Conservation (phyloP, 129 eudicot species). For the Chrysanthemum seticuspe region DNA sequence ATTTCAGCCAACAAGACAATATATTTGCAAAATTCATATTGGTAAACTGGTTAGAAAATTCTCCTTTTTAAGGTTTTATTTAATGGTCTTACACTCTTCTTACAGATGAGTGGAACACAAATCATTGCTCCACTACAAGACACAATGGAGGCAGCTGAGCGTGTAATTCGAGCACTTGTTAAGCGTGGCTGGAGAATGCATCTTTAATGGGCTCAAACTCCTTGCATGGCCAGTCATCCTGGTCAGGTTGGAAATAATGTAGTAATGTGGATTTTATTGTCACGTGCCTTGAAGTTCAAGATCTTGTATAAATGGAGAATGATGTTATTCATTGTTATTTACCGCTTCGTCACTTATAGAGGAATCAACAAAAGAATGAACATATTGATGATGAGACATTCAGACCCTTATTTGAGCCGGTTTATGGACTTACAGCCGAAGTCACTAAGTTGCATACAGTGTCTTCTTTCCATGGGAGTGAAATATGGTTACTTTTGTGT, state of each 20-base stretch:
- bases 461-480: no score
- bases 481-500: not conserved
- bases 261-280: no score
- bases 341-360: not conserved
- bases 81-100: not conserved
- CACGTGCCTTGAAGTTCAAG: not conserved
- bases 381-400: not conserved
- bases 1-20: no score
- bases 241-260: not conserved
- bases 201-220: not conserved
- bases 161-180: conserved; percentile 50
- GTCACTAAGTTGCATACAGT: no score
- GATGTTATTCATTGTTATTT: not conserved
- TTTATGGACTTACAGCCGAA: no score
- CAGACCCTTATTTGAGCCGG: no score
- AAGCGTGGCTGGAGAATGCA: conserved; percentile 53
- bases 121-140: conserved; percentile 4
- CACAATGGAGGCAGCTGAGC: conserved; percentile 31
- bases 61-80: not conserved
- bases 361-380: not conserved
- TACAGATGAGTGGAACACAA: conserved; percentile 7
- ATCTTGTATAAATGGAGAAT: no score
- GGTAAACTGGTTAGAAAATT: no score
- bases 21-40: no score
- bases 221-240: not conserved